Base-by-base conservation (phyloP, 2,329 filamentous ascomycete species). In the Neonectria magnoliae region DNA sequence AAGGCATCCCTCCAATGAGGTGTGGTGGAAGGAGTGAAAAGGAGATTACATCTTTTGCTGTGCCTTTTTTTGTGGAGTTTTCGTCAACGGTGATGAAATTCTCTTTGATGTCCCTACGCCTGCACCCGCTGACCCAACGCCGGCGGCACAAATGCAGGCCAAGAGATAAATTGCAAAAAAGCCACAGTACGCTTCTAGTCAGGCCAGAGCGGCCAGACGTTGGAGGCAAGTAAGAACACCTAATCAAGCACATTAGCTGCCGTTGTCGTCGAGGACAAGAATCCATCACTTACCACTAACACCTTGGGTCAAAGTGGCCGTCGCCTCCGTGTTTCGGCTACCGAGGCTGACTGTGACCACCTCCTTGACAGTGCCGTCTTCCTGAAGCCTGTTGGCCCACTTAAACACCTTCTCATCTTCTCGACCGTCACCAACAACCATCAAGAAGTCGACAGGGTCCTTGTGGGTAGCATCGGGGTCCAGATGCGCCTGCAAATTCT, bases 351-450 rank as follows among this genome's bases (percentile, higher is more conserved):
- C 94, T 2, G 94, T 97, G 66, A 91, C 89, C 4, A 96, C 92
- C 60, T 93, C 85, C 54, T 89, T 81, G 47, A 94, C 85, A 2
- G 81, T 80, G 18, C 86, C 85, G 9, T 85, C 81, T 3, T 86
- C 84, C 22, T 85, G 84, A 11, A 97, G 81, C 53, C 88, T 85
- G 80, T 98, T 97, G 18, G 95, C 96, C 95, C 96, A 98, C 67
- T 90, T 90, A 82, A 97, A 98, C 20, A 97, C 91, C 71, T 93
- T 91, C 76, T 98, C 95, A 70, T 98, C 96, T 71, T 98, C 95
- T 33, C 95, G 90, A 45, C 94, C 93, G 75, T 98, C 94, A 41
- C 95, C 95, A 36, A 94, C 88, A 7, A 97, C 92, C 81, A 98
- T 89, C 61, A 98, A 80, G 78, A 98, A 98, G 76, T 98, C 93